These are phyloP conservation scores for Colletotrichum tanaceti DNA, from an alignment of 2,329 filamentous ascomycete genomes.

Conservation along the genomic window DNA sequence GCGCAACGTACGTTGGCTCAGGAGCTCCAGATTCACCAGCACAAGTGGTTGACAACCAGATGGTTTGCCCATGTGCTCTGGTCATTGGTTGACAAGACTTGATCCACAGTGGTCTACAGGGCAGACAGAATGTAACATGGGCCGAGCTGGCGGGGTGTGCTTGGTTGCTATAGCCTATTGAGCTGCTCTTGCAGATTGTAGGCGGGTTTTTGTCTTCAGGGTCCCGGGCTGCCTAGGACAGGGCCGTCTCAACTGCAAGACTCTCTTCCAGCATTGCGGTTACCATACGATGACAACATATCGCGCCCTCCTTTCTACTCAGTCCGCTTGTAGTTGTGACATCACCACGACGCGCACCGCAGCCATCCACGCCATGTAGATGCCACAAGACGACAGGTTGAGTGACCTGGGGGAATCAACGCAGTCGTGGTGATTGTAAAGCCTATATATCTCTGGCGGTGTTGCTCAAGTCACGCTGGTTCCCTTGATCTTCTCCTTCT, in stretches of 20 bases:
- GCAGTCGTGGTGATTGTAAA: not conserved
- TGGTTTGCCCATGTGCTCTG: slow-evolving; percentile 54
- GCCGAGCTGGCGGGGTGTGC: slow-evolving; percentile 33
- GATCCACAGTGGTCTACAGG: no score
- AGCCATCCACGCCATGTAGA: slow-evolving; percentile 12
- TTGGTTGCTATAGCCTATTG: slow-evolving; percentile 8
- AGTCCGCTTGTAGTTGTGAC: slow-evolving; percentile 24
- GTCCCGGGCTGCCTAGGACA: slow-evolving; percentile 13
- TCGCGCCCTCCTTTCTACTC: not conserved
- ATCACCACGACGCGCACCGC: not conserved
- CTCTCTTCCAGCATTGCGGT: slow-evolving; percentile 18
- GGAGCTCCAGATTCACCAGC: slow-evolving; percentile 8
- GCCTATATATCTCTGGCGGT: slow-evolving; percentile 31
- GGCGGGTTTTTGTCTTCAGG: slow-evolving; percentile 35
- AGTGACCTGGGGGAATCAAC: slow-evolving; percentile 13
- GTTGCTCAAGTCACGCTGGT: not conserved
- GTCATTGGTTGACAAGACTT: slow-evolving; percentile 53
- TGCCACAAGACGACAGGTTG: slow-evolving; percentile 19
- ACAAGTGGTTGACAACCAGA: slow-evolving; percentile 29
- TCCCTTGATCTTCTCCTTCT: slow-evolving; percentile 40
- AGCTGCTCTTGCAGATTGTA: slow-evolving; percentile 9
- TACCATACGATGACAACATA: slow-evolving; percentile 22
- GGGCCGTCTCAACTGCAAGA: slow-evolving; percentile 13
- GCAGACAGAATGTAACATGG: no score
- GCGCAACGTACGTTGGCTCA: slow-evolving; percentile 33